phyloP scores from a whole-genome alignment of 805 yeast genomes.

The Torulaspora quercuum region DNA sequence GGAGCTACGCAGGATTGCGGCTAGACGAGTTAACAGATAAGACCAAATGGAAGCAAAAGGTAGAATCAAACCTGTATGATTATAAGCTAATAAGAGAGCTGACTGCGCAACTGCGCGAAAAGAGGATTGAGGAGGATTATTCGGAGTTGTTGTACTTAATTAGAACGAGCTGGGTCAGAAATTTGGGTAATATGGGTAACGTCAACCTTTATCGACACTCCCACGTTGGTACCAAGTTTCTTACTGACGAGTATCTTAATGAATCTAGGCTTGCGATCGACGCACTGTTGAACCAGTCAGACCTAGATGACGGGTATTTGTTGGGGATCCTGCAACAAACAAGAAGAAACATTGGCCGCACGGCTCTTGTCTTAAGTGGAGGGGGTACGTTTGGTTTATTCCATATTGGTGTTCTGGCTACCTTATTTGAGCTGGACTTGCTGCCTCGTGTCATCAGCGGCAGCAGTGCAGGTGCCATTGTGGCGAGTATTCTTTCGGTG shows the following conservation, averaged over 20 bases:
- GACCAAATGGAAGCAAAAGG: conserved; percentile 66
- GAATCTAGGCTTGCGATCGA: conserved; percentile 61
- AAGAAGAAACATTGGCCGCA: conserved; percentile 85
- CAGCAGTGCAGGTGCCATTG: conserved; percentile 92
- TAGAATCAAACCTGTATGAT: conserved; percentile 69
- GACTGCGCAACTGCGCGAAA: conserved; percentile 53
- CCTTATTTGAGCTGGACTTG: conserved; percentile 67
- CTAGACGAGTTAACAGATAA: conserved; percentile 65
- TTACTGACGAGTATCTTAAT: conserved; percentile 76
- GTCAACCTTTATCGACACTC: conserved; percentile 71
- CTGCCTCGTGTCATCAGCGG: conserved; percentile 90
- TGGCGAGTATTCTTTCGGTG: conserved; percentile 83
- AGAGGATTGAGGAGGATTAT: conserved; percentile 57
- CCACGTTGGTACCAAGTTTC: conserved; percentile 76
- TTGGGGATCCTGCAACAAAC: conserved; percentile 82
- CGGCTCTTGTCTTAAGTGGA: conserved; percentile 92
- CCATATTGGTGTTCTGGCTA: conserved; percentile 87
- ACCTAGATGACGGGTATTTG: conserved; percentile 62
- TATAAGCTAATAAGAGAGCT: conserved; percentile 53
- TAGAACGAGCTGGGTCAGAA: conserved; percentile 80
- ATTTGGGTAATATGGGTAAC: conserved; percentile 84
- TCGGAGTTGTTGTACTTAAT: conserved; percentile 64
- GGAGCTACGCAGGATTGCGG: conserved; percentile 61
- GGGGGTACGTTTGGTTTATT: conserved; percentile 93
- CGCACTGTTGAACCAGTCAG: conserved; percentile 29